These are phyloP conservation scores for Marchantia paleacea DNA, from an alignment of 225 moss, liverwort and hornwort genomes.

Conservation along the genomic window DNA sequence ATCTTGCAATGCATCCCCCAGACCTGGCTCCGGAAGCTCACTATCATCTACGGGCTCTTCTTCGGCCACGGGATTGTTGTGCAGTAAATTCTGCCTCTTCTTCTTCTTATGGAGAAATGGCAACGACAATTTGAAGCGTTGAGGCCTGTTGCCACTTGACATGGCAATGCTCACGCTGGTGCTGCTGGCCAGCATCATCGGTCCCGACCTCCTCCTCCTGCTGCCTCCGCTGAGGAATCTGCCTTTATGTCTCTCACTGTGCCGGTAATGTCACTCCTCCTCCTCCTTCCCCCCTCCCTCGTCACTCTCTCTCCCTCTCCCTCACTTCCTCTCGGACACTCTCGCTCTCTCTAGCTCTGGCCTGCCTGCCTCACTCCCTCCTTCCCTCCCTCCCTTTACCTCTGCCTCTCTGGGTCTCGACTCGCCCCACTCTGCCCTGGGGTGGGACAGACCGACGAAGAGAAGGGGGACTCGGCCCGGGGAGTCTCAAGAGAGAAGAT, in stretches of 20 bases:
- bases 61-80: constrained; percentile 12
- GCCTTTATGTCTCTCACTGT: neutral
- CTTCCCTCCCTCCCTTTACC: neutral
- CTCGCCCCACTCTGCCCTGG: neutral
- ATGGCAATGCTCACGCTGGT: constrained; percentile 23
- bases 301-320: neutral
- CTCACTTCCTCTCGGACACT: neutral
- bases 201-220: neutral
- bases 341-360: neutral
- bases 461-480: neutral
- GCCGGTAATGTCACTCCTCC: neutral
- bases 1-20: constrained; percentile 33
- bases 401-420: neutral
- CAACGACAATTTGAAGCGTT: constrained; percentile 45
- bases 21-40: constrained; percentile 17
- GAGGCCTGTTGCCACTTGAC: constrained; percentile 27
- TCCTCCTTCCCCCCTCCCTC: neutral
- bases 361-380: neutral
- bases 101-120: constrained; percentile 42
- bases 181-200: constrained; percentile 25
- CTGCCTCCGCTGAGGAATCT: neutral
- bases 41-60: neutral
- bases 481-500: constrained; percentile 7
- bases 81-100: constrained; percentile 27
- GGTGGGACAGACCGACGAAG: neutral